Conservation (phyloP, 768 basidiomycete genomes). For the Calocybe indica region DNA sequence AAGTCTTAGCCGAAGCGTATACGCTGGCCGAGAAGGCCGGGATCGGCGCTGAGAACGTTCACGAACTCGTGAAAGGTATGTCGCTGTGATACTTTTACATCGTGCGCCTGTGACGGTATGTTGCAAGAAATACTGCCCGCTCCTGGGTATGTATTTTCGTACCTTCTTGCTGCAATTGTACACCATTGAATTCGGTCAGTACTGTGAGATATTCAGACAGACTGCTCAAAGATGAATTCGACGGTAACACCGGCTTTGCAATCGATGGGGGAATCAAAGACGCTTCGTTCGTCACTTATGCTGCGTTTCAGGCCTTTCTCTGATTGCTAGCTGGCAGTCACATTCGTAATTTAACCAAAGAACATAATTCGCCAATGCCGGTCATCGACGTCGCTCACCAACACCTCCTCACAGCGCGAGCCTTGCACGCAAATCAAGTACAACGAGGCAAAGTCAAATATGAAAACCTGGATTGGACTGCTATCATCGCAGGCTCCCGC, state of each 20-base stretch:
- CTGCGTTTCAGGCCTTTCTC: background rate
- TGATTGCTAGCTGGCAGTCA: conserved; percentile 32
- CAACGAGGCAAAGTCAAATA: conserved; percentile 40
- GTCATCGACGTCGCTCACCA: conserved; percentile 66
- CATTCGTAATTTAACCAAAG: conserved; percentile 63
- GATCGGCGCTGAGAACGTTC: conserved; percentile 57
- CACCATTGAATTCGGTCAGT: conserved; percentile 22
- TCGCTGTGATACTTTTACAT: conserved; percentile 1
- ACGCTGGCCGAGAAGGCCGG: conserved; percentile 84
- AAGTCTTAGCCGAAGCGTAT: conserved; percentile 76
- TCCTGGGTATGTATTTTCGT: conserved; percentile 35
- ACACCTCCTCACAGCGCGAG: conserved; percentile 74
- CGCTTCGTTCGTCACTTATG: conserved; percentile 41
- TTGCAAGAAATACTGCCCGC: conserved; percentile 52
- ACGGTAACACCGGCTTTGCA: conserved; percentile 67
- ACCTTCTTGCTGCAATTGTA: background rate
- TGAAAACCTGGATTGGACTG: conserved; percentile 77
- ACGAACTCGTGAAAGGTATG: conserved; percentile 52
- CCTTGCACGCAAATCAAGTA: conserved; percentile 48
- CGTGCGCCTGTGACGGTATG: no score
- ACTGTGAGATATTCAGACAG: conserved; percentile 55
- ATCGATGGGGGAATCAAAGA: conserved; percentile 90
- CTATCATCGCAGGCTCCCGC: conserved; percentile 70
- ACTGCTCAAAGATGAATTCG: conserved; percentile 71
- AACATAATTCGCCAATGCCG: conserved; percentile 67